Base-by-base conservation (phyloP, 257 asterid species). In the Nicotiana obtusifolia region DNA sequence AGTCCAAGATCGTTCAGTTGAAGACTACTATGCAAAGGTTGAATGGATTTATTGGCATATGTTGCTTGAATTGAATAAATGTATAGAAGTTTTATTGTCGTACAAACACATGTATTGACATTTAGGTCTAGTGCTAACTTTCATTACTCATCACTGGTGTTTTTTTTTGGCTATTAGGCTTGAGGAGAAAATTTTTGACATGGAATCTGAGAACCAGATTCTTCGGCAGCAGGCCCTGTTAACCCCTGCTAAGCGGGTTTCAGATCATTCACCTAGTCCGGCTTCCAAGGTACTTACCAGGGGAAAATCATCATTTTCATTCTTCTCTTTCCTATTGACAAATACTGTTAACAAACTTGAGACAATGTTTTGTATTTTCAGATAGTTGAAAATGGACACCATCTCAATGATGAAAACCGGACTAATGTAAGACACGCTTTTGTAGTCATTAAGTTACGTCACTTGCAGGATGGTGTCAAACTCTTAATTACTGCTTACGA, bases 201-300 rank as follows among this genome's bases (percentile, higher is more conserved):
- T 96, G 97, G 98, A 94, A 82, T 84, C 96, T 59, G 99, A 92
- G 89, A 94, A 91, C 87, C 89, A 91, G 89, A 91, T 94, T 89
- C 97, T 95, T 83, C 96, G 94, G 84, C 95, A 87, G 86, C 97
- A 95, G 80, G 89, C 93, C 52, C 83, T 91, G 87, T 81, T 89
- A 82, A 83, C 91, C 80, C 84, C 96, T 71, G 82, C 91, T 77
- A 93, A 93, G 85, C 88, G 89, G 87, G 90, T 75, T 71, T 78
- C 93, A 56, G 91, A 83, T 22, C 83, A 80, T 83, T 86, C 88
- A 84, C 87, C 90, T 5, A 85, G 87, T 80, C 83, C 77, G 37
- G 84, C 84, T 69, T 66, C 91, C 81, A 90, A 90, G 94, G 97
- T 93, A 52, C 44, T 30, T 83, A 64, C 60, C 59, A 78, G 41